Conservation (phyloP, 495 filamentous ascomycete genomes). For the Mytilinidion resinicola region DNA sequence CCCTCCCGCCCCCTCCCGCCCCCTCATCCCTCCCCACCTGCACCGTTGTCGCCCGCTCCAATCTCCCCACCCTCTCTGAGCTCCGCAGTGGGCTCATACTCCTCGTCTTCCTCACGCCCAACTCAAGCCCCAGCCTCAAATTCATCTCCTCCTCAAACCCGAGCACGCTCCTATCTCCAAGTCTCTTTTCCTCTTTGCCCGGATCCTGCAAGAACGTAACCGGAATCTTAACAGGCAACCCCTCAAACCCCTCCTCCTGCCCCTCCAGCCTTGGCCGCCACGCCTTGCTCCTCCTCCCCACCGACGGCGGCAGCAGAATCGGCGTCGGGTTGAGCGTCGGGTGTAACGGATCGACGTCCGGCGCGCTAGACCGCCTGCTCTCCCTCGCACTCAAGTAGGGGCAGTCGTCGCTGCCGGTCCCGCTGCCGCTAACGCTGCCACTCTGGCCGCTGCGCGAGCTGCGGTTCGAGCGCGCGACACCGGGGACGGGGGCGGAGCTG, state of each 20-base stretch:
- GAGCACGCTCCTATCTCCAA: not conserved
- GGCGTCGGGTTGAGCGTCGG: not conserved
- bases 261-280: not conserved
- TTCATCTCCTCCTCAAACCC: not conserved
- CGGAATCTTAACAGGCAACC: not conserved
- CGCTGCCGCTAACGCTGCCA: not conserved
- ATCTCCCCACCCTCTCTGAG: not conserved
- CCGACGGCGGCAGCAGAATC: not conserved
- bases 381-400: not conserved
- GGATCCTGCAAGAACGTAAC: not conserved
- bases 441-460: not conserved
- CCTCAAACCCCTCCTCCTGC: constrained; percentile 1
- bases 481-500: constrained; percentile 5
- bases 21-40: no score
- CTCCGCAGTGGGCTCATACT: not conserved
- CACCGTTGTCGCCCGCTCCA: not conserved
- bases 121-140: not conserved
- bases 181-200: not conserved
- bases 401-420: not conserved
- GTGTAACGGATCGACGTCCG: not conserved
- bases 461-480: not conserved
- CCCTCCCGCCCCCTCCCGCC: no score
- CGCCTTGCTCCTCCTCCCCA: not conserved
- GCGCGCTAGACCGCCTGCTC: not conserved
- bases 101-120: not conserved